These are phyloP conservation scores for Scenedesmus sp. DNA, from an alignment of 163 green algal species.

Conservation along the genomic window DNA sequence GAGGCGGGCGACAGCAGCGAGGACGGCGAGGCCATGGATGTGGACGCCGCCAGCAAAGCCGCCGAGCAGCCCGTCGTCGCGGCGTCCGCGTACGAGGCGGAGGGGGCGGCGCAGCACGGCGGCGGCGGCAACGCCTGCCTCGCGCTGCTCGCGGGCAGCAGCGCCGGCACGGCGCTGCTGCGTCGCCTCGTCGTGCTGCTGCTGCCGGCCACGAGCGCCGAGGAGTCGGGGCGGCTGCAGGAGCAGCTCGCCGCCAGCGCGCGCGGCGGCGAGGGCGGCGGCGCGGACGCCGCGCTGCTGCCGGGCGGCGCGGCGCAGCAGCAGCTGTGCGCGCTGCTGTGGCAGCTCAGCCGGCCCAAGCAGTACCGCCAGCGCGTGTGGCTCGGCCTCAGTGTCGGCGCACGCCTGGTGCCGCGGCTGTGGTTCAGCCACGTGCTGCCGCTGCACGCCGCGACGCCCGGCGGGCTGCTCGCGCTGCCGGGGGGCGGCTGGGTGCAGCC, in stretches of 20 bases:
- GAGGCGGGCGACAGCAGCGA: no score
- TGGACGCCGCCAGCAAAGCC: slow-evolving; percentile 12
- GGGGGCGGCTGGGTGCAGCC: slow-evolving; percentile 21
- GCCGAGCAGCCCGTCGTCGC: background rate
- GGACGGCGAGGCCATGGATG: background rate
- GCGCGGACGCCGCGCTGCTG: background rate
- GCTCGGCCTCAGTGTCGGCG: slow-evolving; percentile 24
- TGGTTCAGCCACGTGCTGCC: slow-evolving; percentile 35
- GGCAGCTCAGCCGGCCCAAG: background rate
- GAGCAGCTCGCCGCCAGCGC: slow-evolving; percentile 16
- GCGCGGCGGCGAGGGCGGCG: background rate
- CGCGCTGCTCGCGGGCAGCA: slow-evolving; percentile 32
- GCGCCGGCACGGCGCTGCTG: slow-evolving; percentile 7
- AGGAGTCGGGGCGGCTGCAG: background rate
- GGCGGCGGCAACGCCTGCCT: slow-evolving; percentile 7
- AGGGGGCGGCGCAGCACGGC: slow-evolving; percentile 9
- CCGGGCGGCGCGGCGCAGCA: slow-evolving; percentile 12
- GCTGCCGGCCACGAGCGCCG: slow-evolving; percentile 18
- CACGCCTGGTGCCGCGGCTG: slow-evolving; percentile 14
- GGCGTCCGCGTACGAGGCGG: background rate
- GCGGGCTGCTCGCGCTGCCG: slow-evolving; percentile 5
- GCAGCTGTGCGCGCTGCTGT: slow-evolving; percentile 34
- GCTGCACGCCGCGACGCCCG: background rate
- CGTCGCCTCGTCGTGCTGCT: background rate
- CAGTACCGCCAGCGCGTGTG: slow-evolving; percentile 33